A percentile compares a stretch with the other conserved stretches of the same genome.
phyloP scores from a whole-genome alignment of 75 land plant species.

The Larix kaempferi region DNA sequence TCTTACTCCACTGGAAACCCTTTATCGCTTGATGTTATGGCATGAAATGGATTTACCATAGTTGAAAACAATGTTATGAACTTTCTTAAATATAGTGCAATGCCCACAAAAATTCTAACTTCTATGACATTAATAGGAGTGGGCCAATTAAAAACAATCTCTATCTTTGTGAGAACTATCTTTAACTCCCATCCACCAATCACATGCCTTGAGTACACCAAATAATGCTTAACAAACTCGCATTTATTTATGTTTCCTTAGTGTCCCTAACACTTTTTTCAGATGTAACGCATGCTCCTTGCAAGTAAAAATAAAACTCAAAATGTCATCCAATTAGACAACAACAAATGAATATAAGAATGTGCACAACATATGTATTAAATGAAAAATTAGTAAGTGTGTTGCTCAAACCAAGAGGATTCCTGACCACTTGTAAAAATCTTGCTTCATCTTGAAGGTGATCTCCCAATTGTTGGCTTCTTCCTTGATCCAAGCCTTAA shows the following conservation, averaged over 20 bases:
- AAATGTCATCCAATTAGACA: neutral
- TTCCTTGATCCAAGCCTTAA: too few species aligned
- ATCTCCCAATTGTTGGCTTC: neutral
- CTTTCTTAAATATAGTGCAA: neutral
- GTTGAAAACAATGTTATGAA: neutral
- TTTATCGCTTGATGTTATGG: neutral
- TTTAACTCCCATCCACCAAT: too few species aligned
- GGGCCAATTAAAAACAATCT: neutral
- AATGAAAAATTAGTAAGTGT: neutral
- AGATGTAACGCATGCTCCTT: neutral
- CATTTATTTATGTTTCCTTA: neutral
- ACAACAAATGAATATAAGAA: neutral
- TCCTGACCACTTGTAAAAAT: neutral
- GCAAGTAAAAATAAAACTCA: neutral
- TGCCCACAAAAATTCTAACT: neutral
- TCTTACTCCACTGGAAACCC: neutral
- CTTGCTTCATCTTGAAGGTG: neutral
- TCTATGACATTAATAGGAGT: neutral
- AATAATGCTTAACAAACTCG: neutral
- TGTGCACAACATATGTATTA: neutral
- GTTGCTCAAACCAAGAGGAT: neutral
- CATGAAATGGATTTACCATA: neutral
- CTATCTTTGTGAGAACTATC: too few species aligned
- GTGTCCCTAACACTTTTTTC: slow-evolving; percentile 4
- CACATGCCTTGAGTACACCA: neutral